These are phyloP conservation scores for Avena insularis DNA, from an alignment of 176 grass and related monocot species.

Conservation along the genomic window DNA sequence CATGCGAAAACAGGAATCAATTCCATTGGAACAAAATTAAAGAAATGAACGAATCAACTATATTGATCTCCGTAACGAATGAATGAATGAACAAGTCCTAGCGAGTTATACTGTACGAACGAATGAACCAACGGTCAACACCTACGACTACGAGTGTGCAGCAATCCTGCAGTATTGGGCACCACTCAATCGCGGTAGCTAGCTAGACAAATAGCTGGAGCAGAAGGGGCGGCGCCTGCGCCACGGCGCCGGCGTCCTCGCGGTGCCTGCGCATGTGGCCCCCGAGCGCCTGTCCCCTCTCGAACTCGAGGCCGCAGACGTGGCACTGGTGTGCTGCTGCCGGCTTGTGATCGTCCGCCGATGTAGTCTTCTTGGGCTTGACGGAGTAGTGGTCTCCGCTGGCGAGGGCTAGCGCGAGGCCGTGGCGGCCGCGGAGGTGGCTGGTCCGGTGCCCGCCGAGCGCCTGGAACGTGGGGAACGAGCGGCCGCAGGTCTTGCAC, in stretches of 20 bases:
- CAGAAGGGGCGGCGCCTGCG: slow-evolving; percentile 44
- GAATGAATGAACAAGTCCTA: neutral
- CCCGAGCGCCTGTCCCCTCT: slow-evolving; percentile 64
- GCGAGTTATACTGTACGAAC: no score
- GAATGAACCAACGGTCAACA: neutral
- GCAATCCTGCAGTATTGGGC: no score
- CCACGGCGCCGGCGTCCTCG: neutral
- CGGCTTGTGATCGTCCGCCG: neutral
- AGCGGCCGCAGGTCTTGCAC: slow-evolving; percentile 55
- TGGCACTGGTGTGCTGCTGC: slow-evolving; percentile 44
- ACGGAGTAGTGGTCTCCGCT: neutral
- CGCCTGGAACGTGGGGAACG: slow-evolving; percentile 66
- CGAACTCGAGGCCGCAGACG: slow-evolving; percentile 56
- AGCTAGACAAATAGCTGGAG: slow-evolving; percentile 55
- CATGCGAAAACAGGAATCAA: no score
- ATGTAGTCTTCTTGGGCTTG: slow-evolving; percentile 26
- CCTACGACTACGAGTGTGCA: neutral
- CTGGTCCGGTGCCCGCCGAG: slow-evolving; percentile 67
- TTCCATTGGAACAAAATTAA: no score
- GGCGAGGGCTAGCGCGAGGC: slow-evolving; percentile 48
- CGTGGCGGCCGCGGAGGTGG: slow-evolving; percentile 52
- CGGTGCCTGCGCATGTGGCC: slow-evolving; percentile 76
- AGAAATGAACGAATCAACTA: no score
- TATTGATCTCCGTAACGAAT: neutral
- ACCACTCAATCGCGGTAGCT: no score